Evolutionary conservation across 2,329 filamentous ascomycete genomes (phyloP).

Genomic region (Hypomyces rosellus): DNA sequence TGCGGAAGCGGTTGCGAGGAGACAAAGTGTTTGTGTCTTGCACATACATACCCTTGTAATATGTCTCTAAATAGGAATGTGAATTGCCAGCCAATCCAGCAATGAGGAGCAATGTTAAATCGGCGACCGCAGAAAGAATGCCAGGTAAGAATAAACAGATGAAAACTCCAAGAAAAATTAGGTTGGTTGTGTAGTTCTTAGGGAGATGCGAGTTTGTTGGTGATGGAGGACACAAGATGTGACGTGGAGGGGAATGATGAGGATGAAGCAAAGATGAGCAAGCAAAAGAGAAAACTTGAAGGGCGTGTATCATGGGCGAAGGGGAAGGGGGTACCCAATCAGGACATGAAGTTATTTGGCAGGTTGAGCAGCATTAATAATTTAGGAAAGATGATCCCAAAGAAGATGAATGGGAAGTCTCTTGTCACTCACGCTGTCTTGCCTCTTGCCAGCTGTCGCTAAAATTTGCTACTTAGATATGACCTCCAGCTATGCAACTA

Average conservation of each 20-base stretch:
- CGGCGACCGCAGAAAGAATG: too few species aligned
- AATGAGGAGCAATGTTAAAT: not conserved
- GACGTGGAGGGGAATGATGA: not conserved
- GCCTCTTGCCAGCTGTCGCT: not conserved
- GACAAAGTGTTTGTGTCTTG: slow-evolving; percentile 1
- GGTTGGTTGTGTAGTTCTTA: not conserved
- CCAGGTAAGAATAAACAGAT: not conserved
- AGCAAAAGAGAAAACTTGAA: too few species aligned
- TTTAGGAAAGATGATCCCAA: not conserved
- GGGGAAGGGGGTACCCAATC: too few species aligned
- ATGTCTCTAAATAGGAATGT: not conserved
- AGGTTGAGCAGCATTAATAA: not conserved
- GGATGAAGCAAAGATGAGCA: not conserved
- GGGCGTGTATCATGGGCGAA: too few species aligned
- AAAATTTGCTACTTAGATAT: too few species aligned
- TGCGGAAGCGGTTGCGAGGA: not conserved
- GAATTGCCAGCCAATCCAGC: not conserved
- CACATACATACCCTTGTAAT: slow-evolving; percentile 10
- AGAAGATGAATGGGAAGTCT: not conserved
- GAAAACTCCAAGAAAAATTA: not conserved
- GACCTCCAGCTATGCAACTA: too few species aligned
- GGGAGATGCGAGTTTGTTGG: not conserved
- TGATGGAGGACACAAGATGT: not conserved
- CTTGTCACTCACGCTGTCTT: not conserved
- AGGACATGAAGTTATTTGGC: not conserved